Base-by-base conservation (phyloP, 306 rosid genomes). In the Oxytropis ochrocephala region DNA sequence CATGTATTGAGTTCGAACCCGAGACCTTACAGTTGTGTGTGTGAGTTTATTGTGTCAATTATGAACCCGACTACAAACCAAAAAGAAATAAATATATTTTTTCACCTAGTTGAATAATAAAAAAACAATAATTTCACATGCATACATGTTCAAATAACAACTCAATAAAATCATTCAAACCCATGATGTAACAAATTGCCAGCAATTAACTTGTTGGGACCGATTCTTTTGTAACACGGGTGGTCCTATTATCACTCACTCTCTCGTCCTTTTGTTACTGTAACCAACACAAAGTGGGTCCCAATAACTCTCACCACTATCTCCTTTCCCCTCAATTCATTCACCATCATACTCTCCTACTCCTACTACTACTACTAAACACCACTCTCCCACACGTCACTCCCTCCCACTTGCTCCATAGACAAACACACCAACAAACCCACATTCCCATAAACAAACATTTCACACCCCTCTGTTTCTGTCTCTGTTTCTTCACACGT, bases 221-320 rank as follows among this genome's bases (percentile, higher is more conserved):
- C 38, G 11, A 53, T 36, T 24, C 44, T 58, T 36, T 59, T 19
- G 19, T 19, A 59, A 30, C 66, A 59, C 66, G 19, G 41, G 79
- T 73, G 85, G 85, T 81, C 85, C 82, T 49, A 61, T 54, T 33
- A 47, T 73, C 8, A 63, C 77, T 73, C 8, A 63, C 77, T 24
- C 29, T 4, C 29, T 77, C 76, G 60, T 53, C 76, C 39, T 55
- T 77, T 62, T 41, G 48, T 38, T 61, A 5, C 67, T 50, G 35
- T 38, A 11, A 38, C 52, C 27, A 5, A 44, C 44, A 50, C 64
- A 33, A 1, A 32, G 36, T 63, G 77, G 80, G 75, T 17, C 82
- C 81, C 69, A 62, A 4, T 11, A 6, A 7, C 56, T 55, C 18
- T 44, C 47, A 55, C 66, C 21, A 42, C 21, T 65, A 46, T 10